Conservation (phyloP, 768 basidiomycete genomes). For the Rhodotorula toruloides region DNA sequence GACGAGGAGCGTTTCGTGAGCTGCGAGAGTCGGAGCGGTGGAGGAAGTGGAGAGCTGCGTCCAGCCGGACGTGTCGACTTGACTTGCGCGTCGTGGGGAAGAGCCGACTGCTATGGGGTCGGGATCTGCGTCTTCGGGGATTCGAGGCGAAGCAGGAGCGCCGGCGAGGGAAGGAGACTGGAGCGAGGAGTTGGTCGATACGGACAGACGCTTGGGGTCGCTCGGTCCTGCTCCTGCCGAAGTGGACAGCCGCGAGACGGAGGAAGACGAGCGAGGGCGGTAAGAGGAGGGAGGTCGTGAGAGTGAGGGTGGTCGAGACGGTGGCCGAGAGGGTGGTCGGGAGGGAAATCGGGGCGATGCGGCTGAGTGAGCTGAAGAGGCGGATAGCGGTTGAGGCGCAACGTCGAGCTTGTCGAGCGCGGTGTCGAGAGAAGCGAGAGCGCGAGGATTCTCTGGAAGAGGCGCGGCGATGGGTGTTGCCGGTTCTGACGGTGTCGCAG, state of each 20-base stretch:
- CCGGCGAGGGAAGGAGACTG: neutral
- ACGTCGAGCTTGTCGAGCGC: neutral
- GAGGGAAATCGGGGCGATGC: neutral
- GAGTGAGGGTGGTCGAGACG: neutral
- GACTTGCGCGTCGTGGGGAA: no score
- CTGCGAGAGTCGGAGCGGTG: neutral
- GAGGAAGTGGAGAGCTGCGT: neutral
- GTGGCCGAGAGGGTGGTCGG: conserved; percentile 11
- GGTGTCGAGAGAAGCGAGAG: no score
- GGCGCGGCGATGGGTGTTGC: no score
- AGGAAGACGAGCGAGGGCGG: neutral
- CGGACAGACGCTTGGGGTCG: neutral
- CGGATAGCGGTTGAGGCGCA: no score
- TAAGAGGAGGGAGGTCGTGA: neutral
- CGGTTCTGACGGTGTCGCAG: no score
- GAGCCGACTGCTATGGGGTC: neutral
- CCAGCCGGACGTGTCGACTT: no score
- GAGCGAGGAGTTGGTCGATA: no score
- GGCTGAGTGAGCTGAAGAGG: neutral
- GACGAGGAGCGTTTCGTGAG: neutral
- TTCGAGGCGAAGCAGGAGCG: neutral
- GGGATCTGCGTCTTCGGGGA: neutral
- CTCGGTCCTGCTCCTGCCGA: neutral
- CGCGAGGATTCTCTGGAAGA: neutral
- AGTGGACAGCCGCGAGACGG: neutral